These are phyloP conservation scores for Salix viminalis DNA, from an alignment of 345 rosid genomes.

Conservation along the genomic window DNA sequence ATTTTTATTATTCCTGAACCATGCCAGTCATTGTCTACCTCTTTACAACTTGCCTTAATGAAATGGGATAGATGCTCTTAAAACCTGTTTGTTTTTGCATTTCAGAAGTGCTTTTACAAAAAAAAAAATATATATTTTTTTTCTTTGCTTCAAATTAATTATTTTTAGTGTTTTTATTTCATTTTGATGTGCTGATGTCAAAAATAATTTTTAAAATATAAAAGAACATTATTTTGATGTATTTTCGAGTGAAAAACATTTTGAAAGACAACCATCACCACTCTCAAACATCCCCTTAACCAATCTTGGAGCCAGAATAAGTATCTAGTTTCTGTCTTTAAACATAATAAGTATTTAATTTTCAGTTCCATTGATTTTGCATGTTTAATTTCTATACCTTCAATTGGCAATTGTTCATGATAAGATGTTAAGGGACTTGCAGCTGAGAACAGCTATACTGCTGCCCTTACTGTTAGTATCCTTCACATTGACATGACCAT, in stretches of 20 bases:
- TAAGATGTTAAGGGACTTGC: neutral
- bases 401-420: neutral
- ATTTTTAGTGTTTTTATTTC: too few species aligned
- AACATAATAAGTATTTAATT: neutral
- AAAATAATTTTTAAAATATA: too few species aligned
- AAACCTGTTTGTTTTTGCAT: too few species aligned
- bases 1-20: neutral
- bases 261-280: too few species aligned
- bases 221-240: too few species aligned
- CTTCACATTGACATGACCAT: neutral
- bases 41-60: neutral
- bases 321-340: neutral
- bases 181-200: too few species aligned
- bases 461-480: neutral
- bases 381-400: neutral
- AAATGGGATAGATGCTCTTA: neutral
- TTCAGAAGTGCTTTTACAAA: too few species aligned
- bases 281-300: neutral
- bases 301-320: neutral
- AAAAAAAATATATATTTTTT: too few species aligned
- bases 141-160: too few species aligned
- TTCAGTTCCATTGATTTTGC: neutral
- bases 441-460: neutral
- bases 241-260: too few species aligned
- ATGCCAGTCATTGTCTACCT: neutral